A percentile compares a stretch with the other conserved stretches of the same genome.
Conservation (phyloP, 495 filamentous ascomycete species). For the Lophiotrema nucula region DNA sequence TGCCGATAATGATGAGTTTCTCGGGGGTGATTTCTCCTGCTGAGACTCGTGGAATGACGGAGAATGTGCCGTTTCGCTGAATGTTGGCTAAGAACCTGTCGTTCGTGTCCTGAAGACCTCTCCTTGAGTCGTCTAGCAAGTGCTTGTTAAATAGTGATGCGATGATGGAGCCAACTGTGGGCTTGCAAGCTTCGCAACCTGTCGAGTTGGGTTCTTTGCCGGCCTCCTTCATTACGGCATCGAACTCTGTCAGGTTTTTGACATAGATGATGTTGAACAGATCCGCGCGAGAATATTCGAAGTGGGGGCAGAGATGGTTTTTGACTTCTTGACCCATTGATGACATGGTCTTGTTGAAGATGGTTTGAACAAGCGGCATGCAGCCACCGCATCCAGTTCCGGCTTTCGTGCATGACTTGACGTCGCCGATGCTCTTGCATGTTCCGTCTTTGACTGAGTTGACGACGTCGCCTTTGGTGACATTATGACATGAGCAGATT, state of each 20-base stretch:
- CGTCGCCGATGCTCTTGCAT: slow-evolving; percentile 81
- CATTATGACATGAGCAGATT: slow-evolving; percentile 95
- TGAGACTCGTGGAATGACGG: slow-evolving; percentile 80
- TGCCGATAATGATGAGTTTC: slow-evolving; percentile 83
- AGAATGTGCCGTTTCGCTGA: slow-evolving; percentile 91
- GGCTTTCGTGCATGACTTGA: slow-evolving; percentile 93
- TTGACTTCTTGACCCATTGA: slow-evolving; percentile 88
- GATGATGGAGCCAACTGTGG: slow-evolving; percentile 80
- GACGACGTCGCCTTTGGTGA: slow-evolving; percentile 81
- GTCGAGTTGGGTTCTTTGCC: slow-evolving; percentile 71
- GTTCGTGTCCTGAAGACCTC: slow-evolving; percentile 91
- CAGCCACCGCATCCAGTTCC: slow-evolving; percentile 94
- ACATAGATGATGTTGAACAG: slow-evolving; percentile 87
- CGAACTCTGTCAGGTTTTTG: slow-evolving; percentile 72
- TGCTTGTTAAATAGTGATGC: slow-evolving; percentile 83
- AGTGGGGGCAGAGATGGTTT: slow-evolving; percentile 82
- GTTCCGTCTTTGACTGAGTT: slow-evolving; percentile 73
- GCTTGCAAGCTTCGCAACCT: slow-evolving; percentile 94
- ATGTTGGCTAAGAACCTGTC: slow-evolving; percentile 93
- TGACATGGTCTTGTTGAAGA: slow-evolving; percentile 91
- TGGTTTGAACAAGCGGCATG: slow-evolving; percentile 86
- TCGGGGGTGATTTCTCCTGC: slow-evolving; percentile 92
- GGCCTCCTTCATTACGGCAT: slow-evolving; percentile 77
- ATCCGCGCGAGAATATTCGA: slow-evolving; percentile 82
- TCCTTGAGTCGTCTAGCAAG: slow-evolving; percentile 70